Conservation (phyloP, 2,329 filamentous ascomycete species). For the Diaporthe humulicola region DNA sequence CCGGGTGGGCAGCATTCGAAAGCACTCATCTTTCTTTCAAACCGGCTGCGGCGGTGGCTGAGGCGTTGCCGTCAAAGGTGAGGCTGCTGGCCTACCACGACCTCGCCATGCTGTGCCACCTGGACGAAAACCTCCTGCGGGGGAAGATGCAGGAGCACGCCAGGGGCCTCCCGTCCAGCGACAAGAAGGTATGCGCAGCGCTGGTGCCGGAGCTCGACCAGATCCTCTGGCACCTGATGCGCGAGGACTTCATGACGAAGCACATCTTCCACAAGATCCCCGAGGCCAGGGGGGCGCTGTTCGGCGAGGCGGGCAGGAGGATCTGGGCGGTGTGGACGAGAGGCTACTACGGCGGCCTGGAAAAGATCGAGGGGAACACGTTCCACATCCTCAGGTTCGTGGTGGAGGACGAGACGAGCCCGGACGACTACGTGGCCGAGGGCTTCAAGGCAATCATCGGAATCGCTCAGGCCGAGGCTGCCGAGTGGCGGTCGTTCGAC, state of each 20-base stretch:
- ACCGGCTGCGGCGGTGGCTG: slow-evolving; percentile 47
- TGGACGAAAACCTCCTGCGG: slow-evolving; percentile 75
- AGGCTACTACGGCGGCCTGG: slow-evolving; percentile 70
- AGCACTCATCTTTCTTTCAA: slow-evolving; percentile 80
- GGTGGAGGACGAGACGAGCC: slow-evolving; percentile 66
- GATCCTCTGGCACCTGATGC: slow-evolving; percentile 82
- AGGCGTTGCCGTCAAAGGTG: slow-evolving; percentile 41
- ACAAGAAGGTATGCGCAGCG: slow-evolving; percentile 66
- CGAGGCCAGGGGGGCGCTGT: slow-evolving; percentile 77
- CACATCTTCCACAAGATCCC: slow-evolving; percentile 71
- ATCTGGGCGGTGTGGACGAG: slow-evolving; percentile 82
- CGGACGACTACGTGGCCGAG: slow-evolving; percentile 59
- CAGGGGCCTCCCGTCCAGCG: slow-evolving; percentile 44
- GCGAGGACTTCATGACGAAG: slow-evolving; percentile 82
- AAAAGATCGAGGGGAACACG: slow-evolving; percentile 71
- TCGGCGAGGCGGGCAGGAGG: slow-evolving; percentile 64
- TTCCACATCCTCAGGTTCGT: slow-evolving; percentile 79
- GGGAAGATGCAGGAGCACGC: slow-evolving; percentile 57
- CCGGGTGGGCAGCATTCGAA: slow-evolving; percentile 82
- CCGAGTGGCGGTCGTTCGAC: slow-evolving; percentile 76
- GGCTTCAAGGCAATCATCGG: slow-evolving; percentile 74
- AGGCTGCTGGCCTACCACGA: slow-evolving; percentile 69
- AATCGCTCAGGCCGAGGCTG: slow-evolving; percentile 78
- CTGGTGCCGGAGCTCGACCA: slow-evolving; percentile 75
- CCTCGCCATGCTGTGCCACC: slow-evolving; percentile 70